phyloP scores from a whole-genome alignment of 129 eudicot species.

The Apium graveolens region DNA sequence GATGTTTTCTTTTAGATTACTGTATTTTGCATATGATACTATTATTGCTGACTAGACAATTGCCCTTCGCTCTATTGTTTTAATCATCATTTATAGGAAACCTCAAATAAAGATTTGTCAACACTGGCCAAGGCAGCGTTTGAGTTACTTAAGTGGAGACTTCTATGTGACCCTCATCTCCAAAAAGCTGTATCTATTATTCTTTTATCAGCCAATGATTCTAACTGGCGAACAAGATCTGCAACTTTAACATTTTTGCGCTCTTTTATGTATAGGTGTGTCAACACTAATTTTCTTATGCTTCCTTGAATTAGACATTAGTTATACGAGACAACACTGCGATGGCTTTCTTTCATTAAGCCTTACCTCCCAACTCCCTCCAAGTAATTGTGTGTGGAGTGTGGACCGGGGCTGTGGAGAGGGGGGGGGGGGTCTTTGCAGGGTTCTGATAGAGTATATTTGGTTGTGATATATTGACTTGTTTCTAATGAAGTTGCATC shows the following conservation, averaged over 20 bases:
- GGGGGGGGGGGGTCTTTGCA: background rate
- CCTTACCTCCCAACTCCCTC: background rate
- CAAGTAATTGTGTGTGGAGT: background rate
- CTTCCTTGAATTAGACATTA: background rate
- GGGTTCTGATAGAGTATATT: background rate
- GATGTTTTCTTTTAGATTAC: slow-evolving; percentile 9
- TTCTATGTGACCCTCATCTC: slow-evolving; percentile 53
- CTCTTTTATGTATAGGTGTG: slow-evolving; percentile 88
- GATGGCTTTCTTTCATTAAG: background rate
- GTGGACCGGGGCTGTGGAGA: no score
- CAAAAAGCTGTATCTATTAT: slow-evolving; percentile 58
- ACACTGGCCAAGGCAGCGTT: slow-evolving; percentile 93
- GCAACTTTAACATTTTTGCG: slow-evolving; percentile 87
- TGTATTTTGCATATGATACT: slow-evolving; percentile 11
- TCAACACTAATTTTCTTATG: background rate
- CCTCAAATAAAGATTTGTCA: slow-evolving; percentile 88
- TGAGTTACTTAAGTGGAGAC: slow-evolving; percentile 88
- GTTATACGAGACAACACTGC: background rate
- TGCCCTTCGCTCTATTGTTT: background rate
- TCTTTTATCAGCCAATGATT: slow-evolving; percentile 68
- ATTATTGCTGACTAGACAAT: background rate
- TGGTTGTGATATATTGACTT: no score
- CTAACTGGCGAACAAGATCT: slow-evolving; percentile 97
- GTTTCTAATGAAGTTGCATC: background rate
- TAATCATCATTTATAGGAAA: slow-evolving; percentile 47